Conservation (phyloP, 371 early-diverging fungal species). For the Apophysomyces trapeziformis region DNA sequence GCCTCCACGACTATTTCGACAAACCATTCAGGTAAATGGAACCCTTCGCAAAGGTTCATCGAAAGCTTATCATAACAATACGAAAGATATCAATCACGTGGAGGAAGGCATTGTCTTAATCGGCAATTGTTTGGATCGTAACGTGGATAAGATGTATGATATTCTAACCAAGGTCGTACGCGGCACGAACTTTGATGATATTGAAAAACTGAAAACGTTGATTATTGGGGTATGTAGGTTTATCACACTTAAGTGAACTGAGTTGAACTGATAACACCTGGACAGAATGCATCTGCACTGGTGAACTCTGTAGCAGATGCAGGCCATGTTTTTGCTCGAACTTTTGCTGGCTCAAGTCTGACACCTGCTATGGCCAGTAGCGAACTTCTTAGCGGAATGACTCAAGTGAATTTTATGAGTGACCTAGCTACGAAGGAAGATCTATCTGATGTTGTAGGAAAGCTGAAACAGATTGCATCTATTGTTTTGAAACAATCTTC, state of each 20-base stretch:
- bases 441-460: slow-evolving; percentile 59
- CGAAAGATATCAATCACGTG: slow-evolving; percentile 52
- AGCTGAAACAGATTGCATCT: slow-evolving; percentile 64
- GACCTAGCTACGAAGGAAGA: slow-evolving; percentile 65
- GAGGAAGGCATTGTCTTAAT: slow-evolving; percentile 64
- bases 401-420: slow-evolving; percentile 83
- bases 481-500: slow-evolving; percentile 60
- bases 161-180: slow-evolving; percentile 71
- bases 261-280: not conserved
- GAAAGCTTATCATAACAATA: not conserved
- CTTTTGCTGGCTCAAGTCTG: slow-evolving; percentile 71
- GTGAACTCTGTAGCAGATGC: slow-evolving; percentile 83
- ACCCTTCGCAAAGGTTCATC: not conserved
- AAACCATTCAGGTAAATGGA: slow-evolving; percentile 59
- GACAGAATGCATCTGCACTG: slow-evolving; percentile 68
- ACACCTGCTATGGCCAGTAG: slow-evolving; percentile 59
- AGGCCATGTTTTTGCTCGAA: slow-evolving; percentile 86
- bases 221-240: slow-evolving; percentile 65
- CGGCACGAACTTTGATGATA: slow-evolving; percentile 79
- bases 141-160: slow-evolving; percentile 76
- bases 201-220: slow-evolving; percentile 74
- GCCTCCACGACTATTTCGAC: slow-evolving; percentile 70
- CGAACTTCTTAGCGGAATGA: slow-evolving; percentile 77
- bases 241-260: not conserved
- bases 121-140: slow-evolving; percentile 76